phyloP scores from a whole-genome alignment of 441 rosid species.

The Corymbia calophylla region DNA sequence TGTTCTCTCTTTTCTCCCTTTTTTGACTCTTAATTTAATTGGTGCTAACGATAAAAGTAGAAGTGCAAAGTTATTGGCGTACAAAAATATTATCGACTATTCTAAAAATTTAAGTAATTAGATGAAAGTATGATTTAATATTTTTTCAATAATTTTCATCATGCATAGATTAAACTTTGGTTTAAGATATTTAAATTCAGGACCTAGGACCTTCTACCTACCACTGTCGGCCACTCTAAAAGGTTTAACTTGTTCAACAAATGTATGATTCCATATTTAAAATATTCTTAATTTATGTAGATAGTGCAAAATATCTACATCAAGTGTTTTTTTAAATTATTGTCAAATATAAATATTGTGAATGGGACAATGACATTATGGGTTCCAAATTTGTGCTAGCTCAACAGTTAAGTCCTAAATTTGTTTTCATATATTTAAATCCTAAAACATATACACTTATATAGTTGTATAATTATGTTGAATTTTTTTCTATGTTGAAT shows the following conservation, averaged over 20 bases:
- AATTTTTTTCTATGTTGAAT: too few relatives aligned
- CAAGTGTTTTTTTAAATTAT: fast-evolving
- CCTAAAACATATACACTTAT: too few relatives aligned
- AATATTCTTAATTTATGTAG: not conserved
- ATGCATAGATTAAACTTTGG: fast-evolving
- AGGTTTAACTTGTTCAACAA: fast-evolving
- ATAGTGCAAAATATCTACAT: not conserved
- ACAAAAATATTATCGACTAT: not conserved
- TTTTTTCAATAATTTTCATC: fast-evolving
- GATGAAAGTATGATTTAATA: not conserved
- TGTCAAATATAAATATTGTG: not conserved
- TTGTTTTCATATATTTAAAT: too few relatives aligned
- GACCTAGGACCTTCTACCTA: fast-evolving
- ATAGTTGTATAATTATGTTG: too few relatives aligned
- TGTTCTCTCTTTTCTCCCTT: too few relatives aligned
- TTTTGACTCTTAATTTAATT: too few relatives aligned
- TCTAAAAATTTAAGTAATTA: not conserved
- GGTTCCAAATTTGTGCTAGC: not conserved
- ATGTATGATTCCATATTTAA: not conserved
- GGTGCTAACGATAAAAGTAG: too few relatives aligned
- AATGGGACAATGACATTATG: not conserved
- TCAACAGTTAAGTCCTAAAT: too few relatives aligned
- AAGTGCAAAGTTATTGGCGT: too few relatives aligned
- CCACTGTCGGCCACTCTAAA: fast-evolving
- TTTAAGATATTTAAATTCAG: too few relatives aligned